phyloP scores from a whole-genome alignment of 192 early-diverging fungal species.

The Radiomyces spectabilis region DNA sequence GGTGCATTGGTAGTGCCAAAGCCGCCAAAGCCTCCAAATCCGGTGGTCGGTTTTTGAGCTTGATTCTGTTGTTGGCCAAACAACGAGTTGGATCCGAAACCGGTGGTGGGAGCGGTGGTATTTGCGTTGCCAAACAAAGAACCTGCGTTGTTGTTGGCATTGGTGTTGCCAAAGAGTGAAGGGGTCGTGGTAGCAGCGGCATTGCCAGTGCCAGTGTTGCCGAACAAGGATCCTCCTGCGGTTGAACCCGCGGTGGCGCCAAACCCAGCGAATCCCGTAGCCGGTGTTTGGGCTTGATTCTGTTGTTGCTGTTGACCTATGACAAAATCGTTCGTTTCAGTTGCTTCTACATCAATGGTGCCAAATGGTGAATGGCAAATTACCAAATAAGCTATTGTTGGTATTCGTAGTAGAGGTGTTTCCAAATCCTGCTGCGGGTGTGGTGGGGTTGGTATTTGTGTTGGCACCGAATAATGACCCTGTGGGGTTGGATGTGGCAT shows the following conservation, averaged over 20 bases:
- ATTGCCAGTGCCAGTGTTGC: neutral
- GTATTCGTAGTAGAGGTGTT: neutral
- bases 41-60: neutral
- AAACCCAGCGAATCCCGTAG: neutral
- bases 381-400: slow-evolving; percentile 8
- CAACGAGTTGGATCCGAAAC: neutral
- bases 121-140: no score
- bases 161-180: neutral
- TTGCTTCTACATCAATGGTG: neutral
- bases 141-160: no score
- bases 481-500: neutral
- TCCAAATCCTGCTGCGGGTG: slow-evolving; percentile 8
- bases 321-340: neutral
- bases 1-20: neutral
- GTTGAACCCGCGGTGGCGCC: neutral
- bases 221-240: no score
- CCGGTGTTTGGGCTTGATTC: neutral
- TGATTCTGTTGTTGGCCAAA: no score
- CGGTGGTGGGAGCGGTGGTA: neutral
- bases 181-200: neutral
- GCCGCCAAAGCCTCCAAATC: slow-evolving; percentile 2
- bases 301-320: no score
- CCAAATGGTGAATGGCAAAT: neutral
- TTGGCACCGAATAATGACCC: neutral
- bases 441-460: neutral